Percentiles rank a stretch among this genome's conserved stretches.
Evolutionary conservation across 2,329 filamentous ascomycete genomes (phyloP).

Genomic region (Aphanoascus verrucosus): DNA sequence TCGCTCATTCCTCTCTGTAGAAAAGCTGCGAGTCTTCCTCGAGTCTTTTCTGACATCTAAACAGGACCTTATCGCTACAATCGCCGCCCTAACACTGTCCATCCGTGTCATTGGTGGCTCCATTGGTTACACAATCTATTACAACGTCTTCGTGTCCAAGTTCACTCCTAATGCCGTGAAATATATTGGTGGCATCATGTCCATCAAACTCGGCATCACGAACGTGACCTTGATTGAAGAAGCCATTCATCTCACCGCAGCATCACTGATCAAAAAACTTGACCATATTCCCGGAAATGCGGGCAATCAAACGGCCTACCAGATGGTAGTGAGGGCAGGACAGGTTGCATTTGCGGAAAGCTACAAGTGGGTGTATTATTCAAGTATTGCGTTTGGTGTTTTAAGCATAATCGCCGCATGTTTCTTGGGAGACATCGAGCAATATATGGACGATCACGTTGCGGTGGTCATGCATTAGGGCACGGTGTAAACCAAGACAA

Average conservation of each 20-base stretch:
- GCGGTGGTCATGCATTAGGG: constrained; percentile 39
- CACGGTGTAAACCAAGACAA: neutral
- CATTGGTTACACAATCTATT: constrained; percentile 52
- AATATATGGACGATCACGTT: constrained; percentile 50
- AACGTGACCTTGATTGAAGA: constrained; percentile 38
- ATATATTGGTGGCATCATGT: constrained; percentile 44
- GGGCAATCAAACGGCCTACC: constrained; percentile 41
- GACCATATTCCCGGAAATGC: constrained; percentile 43
- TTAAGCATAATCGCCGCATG: constrained; percentile 47
- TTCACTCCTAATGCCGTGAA: constrained; percentile 37
- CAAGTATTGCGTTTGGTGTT: constrained; percentile 51
- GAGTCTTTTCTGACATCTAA: neutral
- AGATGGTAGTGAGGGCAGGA: constrained; percentile 45
- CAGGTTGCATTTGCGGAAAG: constrained; percentile 47
- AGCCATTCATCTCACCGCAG: constrained; percentile 45
- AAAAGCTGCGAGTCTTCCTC: neutral
- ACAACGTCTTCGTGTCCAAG: constrained; percentile 41
- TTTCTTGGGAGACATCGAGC: constrained; percentile 49
- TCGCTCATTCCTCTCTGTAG: neutral
- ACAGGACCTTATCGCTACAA: constrained; percentile 54
- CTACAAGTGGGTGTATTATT: constrained; percentile 53
- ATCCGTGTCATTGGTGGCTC: constrained; percentile 58
- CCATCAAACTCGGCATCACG: constrained; percentile 41
- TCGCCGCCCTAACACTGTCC: constrained; percentile 57
- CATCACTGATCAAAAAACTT: constrained; percentile 42